Base-by-base conservation (phyloP, 306 rosid genomes). In the barrel medic (Medicago truncatula) region DNA sequence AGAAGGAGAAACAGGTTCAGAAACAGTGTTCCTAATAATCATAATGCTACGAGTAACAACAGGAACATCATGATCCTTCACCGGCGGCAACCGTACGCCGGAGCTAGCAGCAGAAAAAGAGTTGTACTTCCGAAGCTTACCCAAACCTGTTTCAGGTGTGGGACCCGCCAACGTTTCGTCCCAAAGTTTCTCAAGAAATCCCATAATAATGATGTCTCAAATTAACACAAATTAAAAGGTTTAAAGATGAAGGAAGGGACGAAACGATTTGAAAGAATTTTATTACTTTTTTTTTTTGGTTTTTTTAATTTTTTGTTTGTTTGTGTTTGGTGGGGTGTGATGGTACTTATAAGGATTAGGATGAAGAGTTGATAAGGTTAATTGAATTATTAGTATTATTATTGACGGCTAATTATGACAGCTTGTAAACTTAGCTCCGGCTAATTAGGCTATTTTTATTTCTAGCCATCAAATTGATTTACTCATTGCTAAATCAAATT, bases 101-200 rank as follows among this genome's bases (percentile, higher is more conserved):
- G 61, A 3, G 61, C 64, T n/a, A 44, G 66, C 75, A 15, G 86
- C 76, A 15, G 86, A 67, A 74, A 89, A 63, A 10, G 97, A 86
- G 56, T 90, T 77, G 46, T 68, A 88, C 73, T 92, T 92, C 11
- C 98, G 96, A 78, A 92, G 96, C 74, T 88, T 90, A 17, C 95
- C 86, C 60, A 94, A 90, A 67, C 97, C 98, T 43, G 90, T 64
- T n/a, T 95, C 98, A 2, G 98, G 98, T 18, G 92, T 16, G 12
- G 98, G 97, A 9, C 98, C 98, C 60, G 97, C 98, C 39, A 95
- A 78, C 47, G 96, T 92, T 83, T 95, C 98, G 90, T 95, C 98
- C 98, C 98, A 95, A 9, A 95, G 87, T 83, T 90, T 95, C 61
- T 90, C 85, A 66, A 95, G 92, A 76, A 95, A 87, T 78, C 91